A percentile compares a stretch with the other conserved stretches of the same genome.
Conservation (phyloP, 495 filamentous ascomycete genomes). For the Neurospora hispaniola region DNA sequence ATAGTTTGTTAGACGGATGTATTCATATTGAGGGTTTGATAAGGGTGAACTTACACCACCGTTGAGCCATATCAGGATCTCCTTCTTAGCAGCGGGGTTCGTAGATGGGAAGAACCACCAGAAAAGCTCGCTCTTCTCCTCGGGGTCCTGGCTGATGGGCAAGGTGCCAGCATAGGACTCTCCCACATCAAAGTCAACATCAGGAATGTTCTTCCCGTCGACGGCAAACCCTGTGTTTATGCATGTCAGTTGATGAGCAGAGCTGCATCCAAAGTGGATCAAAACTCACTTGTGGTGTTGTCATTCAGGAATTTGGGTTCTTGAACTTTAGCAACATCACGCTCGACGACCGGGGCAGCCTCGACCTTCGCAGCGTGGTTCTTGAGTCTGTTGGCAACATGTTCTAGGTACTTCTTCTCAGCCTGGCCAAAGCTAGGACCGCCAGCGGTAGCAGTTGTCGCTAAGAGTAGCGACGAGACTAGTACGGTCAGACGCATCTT, state of each 20-base stretch:
- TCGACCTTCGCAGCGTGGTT: not conserved
- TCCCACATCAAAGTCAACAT: slow-evolving; percentile 65
- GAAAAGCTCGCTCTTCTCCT: slow-evolving; percentile 48
- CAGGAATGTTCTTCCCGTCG: slow-evolving; percentile 56
- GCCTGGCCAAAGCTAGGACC: slow-evolving; percentile 26
- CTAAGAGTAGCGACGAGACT: slow-evolving; percentile 17
- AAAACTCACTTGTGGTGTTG: slow-evolving; percentile 24
- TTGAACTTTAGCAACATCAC: not conserved
- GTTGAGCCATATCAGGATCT: slow-evolving; percentile 67
- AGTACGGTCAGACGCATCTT: slow-evolving; percentile 22
- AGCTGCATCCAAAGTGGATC: not conserved
- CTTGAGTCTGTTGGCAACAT: slow-evolving; percentile 14
- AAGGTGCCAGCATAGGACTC: slow-evolving; percentile 66
- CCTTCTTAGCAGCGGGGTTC: slow-evolving; percentile 46
- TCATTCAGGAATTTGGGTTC: slow-evolving; percentile 23
- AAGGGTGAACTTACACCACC: slow-evolving; percentile 39
- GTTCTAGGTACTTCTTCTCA: slow-evolving; percentile 20
- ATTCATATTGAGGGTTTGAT: not conserved
- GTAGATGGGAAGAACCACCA: slow-evolving; percentile 69
- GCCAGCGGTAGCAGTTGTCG: slow-evolving; percentile 15
- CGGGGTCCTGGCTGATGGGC: slow-evolving; percentile 45
- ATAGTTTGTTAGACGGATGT: too few relatives aligned
- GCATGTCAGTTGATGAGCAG: not conserved
- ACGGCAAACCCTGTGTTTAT: slow-evolving; percentile 45
- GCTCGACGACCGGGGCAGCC: not conserved